These are phyloP conservation scores for Termitomyces bulborhizus DNA, from an alignment of 768 basidiomycete species.

Conservation along the genomic window DNA sequence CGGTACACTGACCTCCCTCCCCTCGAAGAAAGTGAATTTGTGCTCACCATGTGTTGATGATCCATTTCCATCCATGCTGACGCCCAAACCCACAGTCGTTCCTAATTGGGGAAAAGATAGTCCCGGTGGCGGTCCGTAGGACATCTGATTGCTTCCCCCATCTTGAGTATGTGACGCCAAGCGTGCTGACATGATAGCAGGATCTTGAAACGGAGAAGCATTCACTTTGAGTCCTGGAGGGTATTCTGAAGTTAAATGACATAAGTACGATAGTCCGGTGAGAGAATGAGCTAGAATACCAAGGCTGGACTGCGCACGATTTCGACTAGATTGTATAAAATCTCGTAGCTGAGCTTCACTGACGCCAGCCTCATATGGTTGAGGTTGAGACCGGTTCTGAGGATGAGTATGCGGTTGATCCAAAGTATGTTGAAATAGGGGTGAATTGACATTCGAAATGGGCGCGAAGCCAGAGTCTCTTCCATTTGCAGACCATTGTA, in stretches of 20 bases:
- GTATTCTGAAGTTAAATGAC: constrained; percentile 3
- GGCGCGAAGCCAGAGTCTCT: constrained; percentile 39
- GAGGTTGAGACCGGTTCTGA: constrained; percentile 48
- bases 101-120: constrained; percentile 38
- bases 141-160: constrained; percentile 24
- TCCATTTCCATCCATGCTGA: constrained; percentile 27
- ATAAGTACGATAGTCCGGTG: neutral
- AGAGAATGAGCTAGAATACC: constrained; percentile 15
- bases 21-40: constrained; percentile 45
- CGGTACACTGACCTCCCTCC: constrained; percentile 88
- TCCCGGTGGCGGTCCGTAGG: constrained; percentile 65
- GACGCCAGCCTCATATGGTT: constrained; percentile 48
- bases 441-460: constrained; percentile 29
- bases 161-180: constrained; percentile 39
- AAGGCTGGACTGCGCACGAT: constrained; percentile 33
- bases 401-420: constrained; percentile 31
- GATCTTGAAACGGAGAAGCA: constrained; percentile 57
- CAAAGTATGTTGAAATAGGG: constrained; percentile 41
- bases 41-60: constrained; percentile 64
- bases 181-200: constrained; percentile 76
- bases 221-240: constrained; percentile 14
- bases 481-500: constrained; percentile 35
- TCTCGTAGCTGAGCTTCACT: constrained; percentile 77
- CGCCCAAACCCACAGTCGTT: constrained; percentile 18
- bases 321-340: constrained; percentile 66